Evolutionary conservation across 495 filamentous ascomycete genomes (phyloP).

Genomic region (Penicillium riverlandense): DNA sequence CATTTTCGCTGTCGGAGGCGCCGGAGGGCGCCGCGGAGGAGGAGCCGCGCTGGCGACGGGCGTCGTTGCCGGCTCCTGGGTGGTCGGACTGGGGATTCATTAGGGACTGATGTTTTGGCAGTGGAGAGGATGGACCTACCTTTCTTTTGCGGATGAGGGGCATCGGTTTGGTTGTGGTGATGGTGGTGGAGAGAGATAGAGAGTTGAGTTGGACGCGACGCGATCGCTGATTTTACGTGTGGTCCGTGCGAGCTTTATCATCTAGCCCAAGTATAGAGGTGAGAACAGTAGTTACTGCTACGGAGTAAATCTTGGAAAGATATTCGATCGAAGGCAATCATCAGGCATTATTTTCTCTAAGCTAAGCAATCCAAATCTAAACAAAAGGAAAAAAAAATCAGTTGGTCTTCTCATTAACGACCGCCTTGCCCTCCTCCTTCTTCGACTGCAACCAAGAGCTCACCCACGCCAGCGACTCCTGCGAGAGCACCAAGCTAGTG

Average conservation of each 20-base stretch:
- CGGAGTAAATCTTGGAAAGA: not conserved
- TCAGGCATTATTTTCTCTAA: constrained; percentile 23
- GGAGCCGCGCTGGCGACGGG: constrained; percentile 12
- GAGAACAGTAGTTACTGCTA: not conserved
- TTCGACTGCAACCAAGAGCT: constrained; percentile 47
- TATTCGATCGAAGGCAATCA: constrained; percentile 1
- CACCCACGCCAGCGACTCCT: constrained; percentile 56
- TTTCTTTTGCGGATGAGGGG: constrained; percentile 29
- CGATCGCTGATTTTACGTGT: constrained; percentile 13
- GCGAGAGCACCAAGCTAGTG: constrained; percentile 63
- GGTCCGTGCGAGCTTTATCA: constrained; percentile 12
- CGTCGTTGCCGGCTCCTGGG: not conserved
- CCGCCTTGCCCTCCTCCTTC: constrained; percentile 56
- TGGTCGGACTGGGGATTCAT: not conserved
- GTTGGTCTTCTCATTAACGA: constrained; percentile 45
- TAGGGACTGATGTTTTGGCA: not conserved
- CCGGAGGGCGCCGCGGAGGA: constrained; percentile 2
- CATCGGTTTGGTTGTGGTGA: constrained; percentile 13
- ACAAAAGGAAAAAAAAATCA: constrained; percentile 2
- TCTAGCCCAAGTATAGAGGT: no score
- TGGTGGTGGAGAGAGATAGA: not conserved
- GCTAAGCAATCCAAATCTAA: not conserved
- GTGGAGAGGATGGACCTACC: constrained; percentile 14
- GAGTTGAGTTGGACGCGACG: constrained; percentile 8
- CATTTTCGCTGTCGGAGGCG: constrained; percentile 15